Base-by-base conservation (phyloP, 495 filamentous ascomycete species). In the Neurospora intermedia region DNA sequence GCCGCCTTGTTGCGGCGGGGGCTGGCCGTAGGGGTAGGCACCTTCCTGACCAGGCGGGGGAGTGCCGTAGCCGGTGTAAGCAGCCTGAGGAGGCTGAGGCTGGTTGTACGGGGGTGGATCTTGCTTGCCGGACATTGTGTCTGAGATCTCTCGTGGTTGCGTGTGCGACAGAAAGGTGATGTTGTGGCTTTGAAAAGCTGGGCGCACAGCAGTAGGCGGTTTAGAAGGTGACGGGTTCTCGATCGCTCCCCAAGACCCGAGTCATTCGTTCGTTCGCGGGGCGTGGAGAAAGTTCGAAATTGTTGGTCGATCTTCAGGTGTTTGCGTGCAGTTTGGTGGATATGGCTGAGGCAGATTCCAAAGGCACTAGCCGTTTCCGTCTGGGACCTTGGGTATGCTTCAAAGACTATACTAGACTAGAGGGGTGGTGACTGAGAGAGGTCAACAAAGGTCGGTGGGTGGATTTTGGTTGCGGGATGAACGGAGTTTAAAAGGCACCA, bases 41-140 rank as follows among this genome's bases (percentile, higher is more conserved):
- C 39, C 69, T 10, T 18, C 43, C 43, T 43, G 35, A 13, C 42
- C 42, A 43, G 54, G 54, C 54, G 54, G 74, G 20, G 73, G 72
- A 15, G 66, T 38, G 72, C 69, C 75, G 43, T 72, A 45, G 18
- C 46, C 43, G 42, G 71, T 62, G 70, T 77, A 74, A 45, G 75
- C 43, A n/a, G 75, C 48, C 62, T 76, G 73, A 43, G 75, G 71
- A 39, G 45, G 73, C 43, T 75, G 73, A 42, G 70, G 46, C 40
- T 45, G 69, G 73, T 35, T 69, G 35, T 41, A 31, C 13, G 41
- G 69, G 40, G 70, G 45, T 42, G 69, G 45, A 70, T 71, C 71
- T 69, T 66, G 70, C 76, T n/a, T 66, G 54, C 54, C 54, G 27
- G 23, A 66, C 54, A 66, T 66, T 31, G 23, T 66, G 54, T 66